A percentile compares a stretch with the other conserved stretches of the same genome.
phyloP scores from a whole-genome alignment of 495 filamentous ascomycete species.

The Bacidia rubella region DNA sequence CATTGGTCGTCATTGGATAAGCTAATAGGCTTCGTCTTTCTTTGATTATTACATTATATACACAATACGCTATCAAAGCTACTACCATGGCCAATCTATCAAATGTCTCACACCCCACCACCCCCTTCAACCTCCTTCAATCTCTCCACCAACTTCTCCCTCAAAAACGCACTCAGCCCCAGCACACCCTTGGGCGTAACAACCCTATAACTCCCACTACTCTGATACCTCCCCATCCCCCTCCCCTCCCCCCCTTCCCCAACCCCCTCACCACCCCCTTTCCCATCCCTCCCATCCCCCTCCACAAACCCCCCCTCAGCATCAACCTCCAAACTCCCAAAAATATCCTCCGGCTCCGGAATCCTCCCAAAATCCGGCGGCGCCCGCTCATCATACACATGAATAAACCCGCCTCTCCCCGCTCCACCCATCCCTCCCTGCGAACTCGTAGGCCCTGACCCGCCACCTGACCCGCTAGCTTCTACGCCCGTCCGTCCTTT shows the following conservation, averaged over 20 bases:
- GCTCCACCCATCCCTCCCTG: constrained; percentile 76
- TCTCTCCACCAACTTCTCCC: constrained; percentile 39
- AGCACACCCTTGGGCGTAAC: constrained; percentile 50
- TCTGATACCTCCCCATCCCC: constrained; percentile 39
- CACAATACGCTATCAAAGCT: background rate
- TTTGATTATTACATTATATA: background rate
- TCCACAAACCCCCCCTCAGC: constrained; percentile 56
- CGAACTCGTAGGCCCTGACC: constrained; percentile 61
- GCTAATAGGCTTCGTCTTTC: too few species aligned
- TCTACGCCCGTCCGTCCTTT: constrained; percentile 4
- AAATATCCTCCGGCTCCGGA: constrained; percentile 80
- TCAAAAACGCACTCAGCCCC: constrained; percentile 42
- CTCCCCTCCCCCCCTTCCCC: background rate
- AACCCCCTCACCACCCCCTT: background rate
- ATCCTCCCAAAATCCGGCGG: constrained; percentile 87
- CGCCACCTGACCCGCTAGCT: constrained; percentile 30
- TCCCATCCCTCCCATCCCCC: constrained; percentile 12
- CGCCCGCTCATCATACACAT: constrained; percentile 69
- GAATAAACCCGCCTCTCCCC: constrained; percentile 75
- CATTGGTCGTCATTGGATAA: too few species aligned
- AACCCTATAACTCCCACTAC: constrained; percentile 45
- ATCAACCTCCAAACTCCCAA: constrained; percentile 84
- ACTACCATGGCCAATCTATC: background rate
- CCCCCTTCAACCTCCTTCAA: constrained; percentile 3
- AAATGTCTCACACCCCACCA: background rate